Conservation (phyloP, 2,329 filamentous ascomycete species). For the Pestalotiopsis sp. region DNA sequence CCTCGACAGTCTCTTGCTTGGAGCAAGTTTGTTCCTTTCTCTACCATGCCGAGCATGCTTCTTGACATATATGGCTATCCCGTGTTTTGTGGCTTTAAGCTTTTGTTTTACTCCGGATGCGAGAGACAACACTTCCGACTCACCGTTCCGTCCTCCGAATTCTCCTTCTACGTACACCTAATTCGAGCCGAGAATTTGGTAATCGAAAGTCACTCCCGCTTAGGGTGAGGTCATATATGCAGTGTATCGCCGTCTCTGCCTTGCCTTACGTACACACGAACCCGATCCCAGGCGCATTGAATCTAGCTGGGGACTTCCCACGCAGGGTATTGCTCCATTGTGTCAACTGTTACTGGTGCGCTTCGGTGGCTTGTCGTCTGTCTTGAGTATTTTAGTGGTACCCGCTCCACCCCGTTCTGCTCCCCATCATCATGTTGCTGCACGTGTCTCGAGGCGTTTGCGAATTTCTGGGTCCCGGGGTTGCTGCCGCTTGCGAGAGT, state of each 20-base stretch:
- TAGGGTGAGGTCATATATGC: background rate
- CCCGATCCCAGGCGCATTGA: background rate
- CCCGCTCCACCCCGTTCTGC: background rate
- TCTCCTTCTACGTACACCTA: background rate
- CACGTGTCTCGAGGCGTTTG: conserved; percentile 1
- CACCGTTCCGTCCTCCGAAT: no score
- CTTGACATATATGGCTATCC: no score
- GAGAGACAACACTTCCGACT: no score
- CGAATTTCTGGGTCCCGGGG: background rate
- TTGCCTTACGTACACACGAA: background rate
- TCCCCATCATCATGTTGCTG: background rate
- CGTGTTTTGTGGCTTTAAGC: no score
- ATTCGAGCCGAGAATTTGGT: background rate
- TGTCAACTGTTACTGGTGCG: conserved; percentile 7
- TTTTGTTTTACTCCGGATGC: no score
- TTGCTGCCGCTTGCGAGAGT: background rate
- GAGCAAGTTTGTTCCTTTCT: no score
- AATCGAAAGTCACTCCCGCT: background rate
- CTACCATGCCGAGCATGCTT: no score
- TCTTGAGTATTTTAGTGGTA: conserved; percentile 8
- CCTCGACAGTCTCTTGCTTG: no score
- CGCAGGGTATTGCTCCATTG: conserved; percentile 1
- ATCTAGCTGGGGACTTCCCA: background rate
- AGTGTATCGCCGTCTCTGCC: background rate
- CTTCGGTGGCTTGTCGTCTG: conserved; percentile 1